These are phyloP conservation scores for Candida labiduridarum DNA, from an alignment of 1,139 yeast genomes.

Conservation along the genomic window DNA sequence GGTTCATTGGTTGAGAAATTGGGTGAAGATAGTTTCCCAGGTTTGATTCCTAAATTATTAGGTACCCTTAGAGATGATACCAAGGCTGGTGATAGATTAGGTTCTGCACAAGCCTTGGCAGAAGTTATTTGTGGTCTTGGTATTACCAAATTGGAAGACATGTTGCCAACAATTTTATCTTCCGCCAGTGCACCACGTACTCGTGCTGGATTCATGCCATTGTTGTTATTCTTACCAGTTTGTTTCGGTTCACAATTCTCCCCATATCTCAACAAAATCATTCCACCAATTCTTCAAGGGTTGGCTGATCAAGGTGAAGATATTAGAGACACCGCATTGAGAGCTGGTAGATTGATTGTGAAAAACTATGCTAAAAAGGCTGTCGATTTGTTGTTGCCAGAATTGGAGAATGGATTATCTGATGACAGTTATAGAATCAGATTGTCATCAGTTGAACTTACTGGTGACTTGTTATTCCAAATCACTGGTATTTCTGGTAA, in stretches of 20 bases:
- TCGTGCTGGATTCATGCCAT: conserved; percentile 92
- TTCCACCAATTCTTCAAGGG: conserved; percentile 89
- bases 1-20: conserved; percentile 95
- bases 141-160: conserved; percentile 79
- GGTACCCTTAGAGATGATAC: conserved; percentile 75
- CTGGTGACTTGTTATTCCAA: conserved; percentile 96
- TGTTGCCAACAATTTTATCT: conserved; percentile 78
- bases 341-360: conserved; percentile 91
- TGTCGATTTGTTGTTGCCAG: conserved; percentile 90
- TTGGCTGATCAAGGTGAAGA: conserved; percentile 88
- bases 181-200: conserved; percentile 68
- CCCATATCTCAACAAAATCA: conserved; percentile 81
- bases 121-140: conserved; percentile 95
- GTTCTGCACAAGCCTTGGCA: conserved; percentile 95
- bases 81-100: conserved; percentile 91
- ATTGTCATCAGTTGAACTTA: conserved; percentile 89
- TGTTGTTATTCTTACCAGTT: conserved; percentile 86
- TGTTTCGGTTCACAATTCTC: conserved; percentile 93
- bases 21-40: conserved; percentile 96
- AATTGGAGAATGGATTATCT: conserved; percentile 85
- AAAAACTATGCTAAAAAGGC: conserved; percentile 92
- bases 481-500: conserved; percentile 85
- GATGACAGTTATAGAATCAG: conserved; percentile 87
- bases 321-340: conserved; percentile 85
- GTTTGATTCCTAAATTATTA: conserved; percentile 78